Conservation (phyloP, 2,329 filamentous ascomycete species). For the Sporothrix brunneoviolacea region DNA sequence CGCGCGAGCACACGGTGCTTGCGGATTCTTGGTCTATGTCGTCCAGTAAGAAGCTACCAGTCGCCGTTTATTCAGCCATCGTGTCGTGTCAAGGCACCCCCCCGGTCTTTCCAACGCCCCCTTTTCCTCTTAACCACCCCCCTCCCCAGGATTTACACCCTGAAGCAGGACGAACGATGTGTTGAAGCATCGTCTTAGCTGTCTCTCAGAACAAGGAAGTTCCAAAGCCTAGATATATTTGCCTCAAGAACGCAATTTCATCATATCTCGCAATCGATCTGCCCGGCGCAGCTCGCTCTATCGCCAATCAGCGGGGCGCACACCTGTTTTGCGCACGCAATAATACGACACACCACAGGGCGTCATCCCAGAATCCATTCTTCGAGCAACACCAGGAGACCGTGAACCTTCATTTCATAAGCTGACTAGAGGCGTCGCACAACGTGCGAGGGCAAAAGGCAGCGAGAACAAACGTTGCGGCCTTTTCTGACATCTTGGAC, state of each 20-base stretch:
- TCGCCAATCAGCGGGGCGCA: neutral
- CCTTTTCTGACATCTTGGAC: neutral
- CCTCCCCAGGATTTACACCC: neutral
- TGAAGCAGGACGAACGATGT: conserved; percentile 3
- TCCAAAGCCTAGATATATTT: no score
- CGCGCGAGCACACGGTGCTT: neutral
- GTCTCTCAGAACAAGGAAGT: no score
- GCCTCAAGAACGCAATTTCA: no score
- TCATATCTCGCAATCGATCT: conserved; percentile 8
- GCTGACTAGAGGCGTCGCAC: no score
- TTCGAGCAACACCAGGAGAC: neutral
- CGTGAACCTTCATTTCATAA: neutral
- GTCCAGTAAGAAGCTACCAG: conserved; percentile 1
- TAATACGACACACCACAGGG: neutral
- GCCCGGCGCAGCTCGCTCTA: neutral
- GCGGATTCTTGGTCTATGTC: neutral
- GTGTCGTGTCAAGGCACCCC: neutral
- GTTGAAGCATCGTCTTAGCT: neutral
- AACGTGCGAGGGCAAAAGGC: no score
- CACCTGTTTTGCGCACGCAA: conserved; percentile 2
- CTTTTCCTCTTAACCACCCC: neutral
- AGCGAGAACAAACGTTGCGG: no score
- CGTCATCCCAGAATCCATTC: neutral
- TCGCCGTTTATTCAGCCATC: neutral
- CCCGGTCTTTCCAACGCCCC: neutral